Percentiles rank a stretch among this genome's conserved stretches.
Conservation (phyloP, 2,329 filamentous ascomycete genomes). For the Atkinsonella texensis region DNA sequence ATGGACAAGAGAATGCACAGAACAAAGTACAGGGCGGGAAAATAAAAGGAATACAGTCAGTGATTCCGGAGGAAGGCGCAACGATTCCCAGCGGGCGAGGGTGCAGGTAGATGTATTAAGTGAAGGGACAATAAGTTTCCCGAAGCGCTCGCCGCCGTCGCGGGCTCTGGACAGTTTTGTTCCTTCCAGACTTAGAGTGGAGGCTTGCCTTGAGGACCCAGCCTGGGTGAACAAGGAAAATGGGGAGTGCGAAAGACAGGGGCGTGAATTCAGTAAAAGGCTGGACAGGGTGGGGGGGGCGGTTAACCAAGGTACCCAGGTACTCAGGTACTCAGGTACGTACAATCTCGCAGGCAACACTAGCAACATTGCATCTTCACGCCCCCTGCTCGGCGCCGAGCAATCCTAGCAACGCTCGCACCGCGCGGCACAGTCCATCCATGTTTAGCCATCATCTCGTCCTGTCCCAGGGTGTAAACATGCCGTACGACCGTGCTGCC, state of each 20-base stretch:
- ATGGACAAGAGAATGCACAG: background rate
- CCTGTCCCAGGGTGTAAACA: too few species aligned
- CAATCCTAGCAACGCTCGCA: background rate
- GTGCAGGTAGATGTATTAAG: background rate
- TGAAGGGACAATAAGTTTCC: background rate
- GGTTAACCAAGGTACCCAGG: background rate
- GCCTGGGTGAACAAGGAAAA: background rate
- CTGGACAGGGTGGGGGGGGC: background rate
- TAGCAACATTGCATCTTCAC: background rate
- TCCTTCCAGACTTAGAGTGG: background rate
- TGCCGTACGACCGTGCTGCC: too few species aligned
- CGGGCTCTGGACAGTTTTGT: conserved; percentile 1
- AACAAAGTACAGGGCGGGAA: background rate
- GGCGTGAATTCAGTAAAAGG: background rate
- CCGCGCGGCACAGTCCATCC: too few species aligned
- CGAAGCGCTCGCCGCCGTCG: background rate
- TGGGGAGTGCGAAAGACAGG: background rate
- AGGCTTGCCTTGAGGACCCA: background rate
- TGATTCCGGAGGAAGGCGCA: background rate
- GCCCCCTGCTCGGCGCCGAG: background rate
- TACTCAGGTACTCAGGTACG: background rate
- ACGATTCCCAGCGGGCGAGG: background rate
- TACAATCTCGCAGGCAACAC: too few species aligned
- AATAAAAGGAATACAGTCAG: background rate
- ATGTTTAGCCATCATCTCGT: too few species aligned